Evolutionary conservation across 352 stramenopile species (phyloP).

Genomic region (Pythium guiyangense): DNA sequence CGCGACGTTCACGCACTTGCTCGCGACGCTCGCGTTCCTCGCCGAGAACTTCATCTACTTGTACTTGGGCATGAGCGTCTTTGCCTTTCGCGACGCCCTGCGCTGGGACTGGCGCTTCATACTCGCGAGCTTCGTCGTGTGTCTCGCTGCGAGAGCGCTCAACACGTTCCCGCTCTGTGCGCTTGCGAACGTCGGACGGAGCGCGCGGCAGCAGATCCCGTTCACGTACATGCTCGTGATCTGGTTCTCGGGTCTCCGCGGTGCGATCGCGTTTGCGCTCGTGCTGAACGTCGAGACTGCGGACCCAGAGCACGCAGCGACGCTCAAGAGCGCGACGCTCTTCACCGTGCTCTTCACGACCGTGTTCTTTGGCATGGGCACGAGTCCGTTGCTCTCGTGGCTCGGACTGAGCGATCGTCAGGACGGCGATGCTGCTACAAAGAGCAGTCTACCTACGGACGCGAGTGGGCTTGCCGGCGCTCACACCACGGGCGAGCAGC

Average conservation of each 20-base stretch:
- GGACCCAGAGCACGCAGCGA: constrained; percentile 24
- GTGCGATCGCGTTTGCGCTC: constrained; percentile 78
- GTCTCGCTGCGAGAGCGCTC: constrained; percentile 22
- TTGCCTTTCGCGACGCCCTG: constrained; percentile 28
- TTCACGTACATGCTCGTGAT: constrained; percentile 41
- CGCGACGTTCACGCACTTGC: constrained; percentile 31
- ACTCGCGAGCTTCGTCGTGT: constrained; percentile 19
- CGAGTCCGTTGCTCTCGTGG: constrained; percentile 28
- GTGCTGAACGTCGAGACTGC: constrained; percentile 24
- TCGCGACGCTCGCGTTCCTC: constrained; percentile 37
- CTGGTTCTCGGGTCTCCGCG: constrained; percentile 82
- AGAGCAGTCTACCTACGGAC: no score
- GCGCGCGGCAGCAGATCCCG: constrained; percentile 21
- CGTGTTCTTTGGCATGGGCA: constrained; percentile 40
- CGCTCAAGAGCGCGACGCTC: constrained; percentile 46
- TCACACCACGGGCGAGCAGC: no score
- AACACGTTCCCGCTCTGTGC: constrained; percentile 38
- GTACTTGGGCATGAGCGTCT: constrained; percentile 41
- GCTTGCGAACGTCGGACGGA: constrained; percentile 24
- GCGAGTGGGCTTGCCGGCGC: no score
- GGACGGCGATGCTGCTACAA: not conserved
- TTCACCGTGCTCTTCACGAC: constrained; percentile 59
- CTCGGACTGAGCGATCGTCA: constrained; percentile 11
- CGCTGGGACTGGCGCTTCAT: constrained; percentile 41
- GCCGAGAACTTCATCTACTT: constrained; percentile 52